A percentile compares a stretch with the other conserved stretches of the same genome.
Conservation (phyloP, 2,329 filamentous ascomycete genomes). For the Ustilaginoidea virens region DNA sequence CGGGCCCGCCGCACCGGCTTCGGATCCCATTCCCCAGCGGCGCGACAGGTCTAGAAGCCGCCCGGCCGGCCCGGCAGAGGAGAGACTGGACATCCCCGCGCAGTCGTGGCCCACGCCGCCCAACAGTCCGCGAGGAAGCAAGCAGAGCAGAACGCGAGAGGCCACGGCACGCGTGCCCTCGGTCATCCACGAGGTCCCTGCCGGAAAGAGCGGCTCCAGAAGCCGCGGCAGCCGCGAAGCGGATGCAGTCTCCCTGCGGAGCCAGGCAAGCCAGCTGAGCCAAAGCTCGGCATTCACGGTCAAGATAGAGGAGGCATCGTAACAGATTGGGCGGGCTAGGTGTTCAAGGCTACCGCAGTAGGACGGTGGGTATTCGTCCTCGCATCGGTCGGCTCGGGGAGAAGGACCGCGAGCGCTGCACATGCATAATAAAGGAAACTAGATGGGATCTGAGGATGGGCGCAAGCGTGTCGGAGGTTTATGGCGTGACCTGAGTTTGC, state of each 20-base stretch:
- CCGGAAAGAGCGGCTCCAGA: no score
- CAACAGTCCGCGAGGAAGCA: neutral
- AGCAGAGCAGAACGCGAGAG: constrained; percentile 1
- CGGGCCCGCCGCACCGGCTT: neutral
- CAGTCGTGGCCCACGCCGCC: constrained; percentile 5
- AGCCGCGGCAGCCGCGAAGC: constrained; percentile 2
- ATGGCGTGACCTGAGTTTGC: no score
- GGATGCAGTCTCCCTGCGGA: constrained; percentile 6
- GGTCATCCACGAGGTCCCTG: constrained; percentile 5
- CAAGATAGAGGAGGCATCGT: constrained; percentile 2
- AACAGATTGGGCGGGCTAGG: no score
- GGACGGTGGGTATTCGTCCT: no score
- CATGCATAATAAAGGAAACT: no score
- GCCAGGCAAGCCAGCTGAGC: constrained; percentile 6
- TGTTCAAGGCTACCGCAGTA: no score
- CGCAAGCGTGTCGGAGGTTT: no score
- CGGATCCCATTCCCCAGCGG: neutral
- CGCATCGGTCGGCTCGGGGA: no score
- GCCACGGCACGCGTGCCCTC: constrained; percentile 4
- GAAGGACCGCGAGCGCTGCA: no score
- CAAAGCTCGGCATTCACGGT: constrained; percentile 8
- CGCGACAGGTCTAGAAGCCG: neutral
- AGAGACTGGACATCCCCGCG: constrained; percentile 2
- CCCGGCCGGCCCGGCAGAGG: constrained; percentile 1
- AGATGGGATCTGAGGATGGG: no score